Percentiles rank a stretch among this genome's conserved stretches.
phyloP scores from a whole-genome alignment of 176 grass and related monocot species.

The Secale cereale region DNA sequence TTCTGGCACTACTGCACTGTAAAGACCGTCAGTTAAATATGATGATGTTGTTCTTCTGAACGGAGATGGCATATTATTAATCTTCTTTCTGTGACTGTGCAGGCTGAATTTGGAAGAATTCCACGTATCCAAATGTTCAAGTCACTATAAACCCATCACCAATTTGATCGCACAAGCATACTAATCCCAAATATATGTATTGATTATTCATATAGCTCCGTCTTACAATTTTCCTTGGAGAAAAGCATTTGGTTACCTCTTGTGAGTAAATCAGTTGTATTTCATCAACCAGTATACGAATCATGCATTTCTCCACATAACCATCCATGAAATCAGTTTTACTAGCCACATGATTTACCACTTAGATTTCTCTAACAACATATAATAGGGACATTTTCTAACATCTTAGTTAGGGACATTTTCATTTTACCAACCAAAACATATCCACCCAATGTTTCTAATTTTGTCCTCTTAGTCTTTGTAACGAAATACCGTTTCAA shows the following conservation, averaged over 20 bases:
- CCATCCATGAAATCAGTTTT: background rate
- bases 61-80: too few relatives aligned
- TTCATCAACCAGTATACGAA: background rate
- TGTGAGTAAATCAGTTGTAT: background rate
- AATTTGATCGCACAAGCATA: background rate
- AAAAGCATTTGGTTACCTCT: background rate
- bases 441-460: too few relatives aligned
- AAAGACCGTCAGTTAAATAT: too few relatives aligned
- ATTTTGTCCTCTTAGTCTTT: too few relatives aligned
- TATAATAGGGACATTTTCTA: background rate
- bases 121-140: background rate
- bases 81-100: background rate
- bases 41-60: background rate
- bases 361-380: background rate
- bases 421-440: background rate
- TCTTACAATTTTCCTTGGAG: background rate
- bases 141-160: background rate
- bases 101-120: background rate
- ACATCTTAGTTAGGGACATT: background rate
- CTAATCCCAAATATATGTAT: background rate
- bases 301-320: background rate
- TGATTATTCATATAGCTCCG: too few relatives aligned
- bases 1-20: too few relatives aligned
- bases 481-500: too few relatives aligned
- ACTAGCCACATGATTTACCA: background rate